phyloP scores from a whole-genome alignment of 768 basidiomycete genomes.

The Kwoniella heveanensis region DNA sequence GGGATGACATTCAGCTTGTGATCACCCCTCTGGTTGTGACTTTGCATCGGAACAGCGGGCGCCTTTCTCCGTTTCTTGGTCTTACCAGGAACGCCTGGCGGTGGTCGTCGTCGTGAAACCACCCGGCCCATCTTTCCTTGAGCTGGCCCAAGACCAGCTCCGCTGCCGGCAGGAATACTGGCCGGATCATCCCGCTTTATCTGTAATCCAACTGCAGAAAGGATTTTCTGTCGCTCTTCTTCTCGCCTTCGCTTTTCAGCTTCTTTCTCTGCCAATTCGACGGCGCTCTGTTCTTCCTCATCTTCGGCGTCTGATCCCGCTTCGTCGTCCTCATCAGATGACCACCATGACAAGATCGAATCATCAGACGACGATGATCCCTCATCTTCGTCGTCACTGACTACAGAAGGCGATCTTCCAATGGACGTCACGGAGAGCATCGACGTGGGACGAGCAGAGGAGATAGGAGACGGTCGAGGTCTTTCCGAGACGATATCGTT shows the following conservation, averaged over 20 bases:
- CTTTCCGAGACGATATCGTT: background rate
- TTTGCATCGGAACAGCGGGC: conserved; percentile 31
- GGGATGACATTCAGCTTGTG: background rate
- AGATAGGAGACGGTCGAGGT: background rate
- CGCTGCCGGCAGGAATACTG: background rate
- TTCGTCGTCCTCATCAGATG: conserved; percentile 54
- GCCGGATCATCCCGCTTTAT: conserved; percentile 62
- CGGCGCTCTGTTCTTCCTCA: conserved; percentile 52
- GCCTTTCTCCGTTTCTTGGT: conserved; percentile 55
- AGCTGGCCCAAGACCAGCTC: conserved; percentile 60
- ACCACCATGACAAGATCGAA: conserved; percentile 59
- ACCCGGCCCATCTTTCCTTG: conserved; percentile 49
- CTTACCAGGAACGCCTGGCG: conserved; percentile 28
- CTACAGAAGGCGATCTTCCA: conserved; percentile 24
- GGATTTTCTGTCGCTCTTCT: conserved; percentile 73
- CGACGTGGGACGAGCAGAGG: conserved; percentile 8
- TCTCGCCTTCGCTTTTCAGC: conserved; percentile 66
- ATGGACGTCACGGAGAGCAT: conserved; percentile 15
- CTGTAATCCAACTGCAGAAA: conserved; percentile 86
- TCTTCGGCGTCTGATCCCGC: conserved; percentile 59
- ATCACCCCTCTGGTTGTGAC: no score
- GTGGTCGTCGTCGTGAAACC: conserved; percentile 34
- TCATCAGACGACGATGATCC: conserved; percentile 54
- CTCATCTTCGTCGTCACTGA: conserved; percentile 52
- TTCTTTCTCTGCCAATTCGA: conserved; percentile 59